These are phyloP conservation scores for Irpex sp. DNA, from an alignment of 1,284 basidiomycete species.

Conservation along the genomic window DNA sequence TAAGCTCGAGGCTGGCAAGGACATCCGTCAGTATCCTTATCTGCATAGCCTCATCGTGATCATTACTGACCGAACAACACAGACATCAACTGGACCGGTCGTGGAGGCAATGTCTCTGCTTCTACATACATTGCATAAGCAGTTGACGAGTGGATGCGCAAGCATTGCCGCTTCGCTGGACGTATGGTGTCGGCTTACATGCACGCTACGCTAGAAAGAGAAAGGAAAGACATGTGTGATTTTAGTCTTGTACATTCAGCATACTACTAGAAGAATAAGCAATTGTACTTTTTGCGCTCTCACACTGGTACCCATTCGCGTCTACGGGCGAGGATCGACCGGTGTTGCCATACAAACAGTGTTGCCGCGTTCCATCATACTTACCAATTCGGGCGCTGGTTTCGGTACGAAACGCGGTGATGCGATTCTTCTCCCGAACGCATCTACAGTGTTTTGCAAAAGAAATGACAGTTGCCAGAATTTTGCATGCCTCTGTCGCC, in stretches of 20 bases:
- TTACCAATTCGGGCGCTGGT: too few species aligned
- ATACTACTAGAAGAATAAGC: conserved; percentile 4
- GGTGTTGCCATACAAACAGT: too few species aligned
- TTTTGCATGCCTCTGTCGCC: too few species aligned
- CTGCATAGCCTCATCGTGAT: conserved; percentile 1
- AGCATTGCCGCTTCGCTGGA: background rate
- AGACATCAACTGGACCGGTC: conserved; percentile 93
- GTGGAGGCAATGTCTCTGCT: conserved; percentile 91
- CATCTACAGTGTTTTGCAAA: too few species aligned
- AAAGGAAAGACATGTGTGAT: background rate
- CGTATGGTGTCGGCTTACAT: background rate
- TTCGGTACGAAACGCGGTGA: too few species aligned
- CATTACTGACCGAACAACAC: conserved; percentile 4
- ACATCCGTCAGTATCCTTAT: conserved; percentile 70
- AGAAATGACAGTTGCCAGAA: too few species aligned
- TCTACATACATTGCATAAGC: conserved; percentile 86
- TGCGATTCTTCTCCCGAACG: too few species aligned
- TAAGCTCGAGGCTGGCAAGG: conserved; percentile 75
- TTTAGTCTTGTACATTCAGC: background rate
- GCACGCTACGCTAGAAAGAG: background rate
- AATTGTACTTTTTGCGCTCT: background rate
- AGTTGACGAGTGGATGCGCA: background rate
- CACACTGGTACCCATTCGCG: background rate
- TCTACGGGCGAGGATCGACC: too few species aligned
- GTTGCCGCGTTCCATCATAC: too few species aligned